A percentile compares a stretch with the other conserved stretches of the same genome.
phyloP scores from a whole-genome alignment of 768 basidiomycete genomes.

The Amyloporia xantha region DNA sequence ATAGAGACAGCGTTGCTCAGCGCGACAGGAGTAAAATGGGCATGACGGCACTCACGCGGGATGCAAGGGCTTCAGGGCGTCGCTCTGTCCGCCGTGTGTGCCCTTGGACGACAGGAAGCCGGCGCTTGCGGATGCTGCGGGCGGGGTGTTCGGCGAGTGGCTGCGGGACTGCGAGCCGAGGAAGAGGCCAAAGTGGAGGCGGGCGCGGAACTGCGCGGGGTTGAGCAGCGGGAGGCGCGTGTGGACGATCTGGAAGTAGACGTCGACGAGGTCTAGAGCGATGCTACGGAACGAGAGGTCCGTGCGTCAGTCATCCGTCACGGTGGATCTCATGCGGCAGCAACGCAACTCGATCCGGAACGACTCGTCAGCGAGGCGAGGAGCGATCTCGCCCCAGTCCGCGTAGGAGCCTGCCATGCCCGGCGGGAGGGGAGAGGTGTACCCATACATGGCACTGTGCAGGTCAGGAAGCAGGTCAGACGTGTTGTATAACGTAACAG shows the following conservation, averaged over 20 bases:
- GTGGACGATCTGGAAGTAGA: conserved; percentile 91
- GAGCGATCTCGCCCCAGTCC: conserved; percentile 71
- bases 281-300: conserved; percentile 47
- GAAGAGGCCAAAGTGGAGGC: conserved; percentile 39
- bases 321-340: background rate
- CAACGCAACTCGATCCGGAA: conserved; percentile 67
- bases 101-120: conserved; percentile 11
- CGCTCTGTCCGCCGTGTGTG: conserved; percentile 9
- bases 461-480: conserved; percentile 5
- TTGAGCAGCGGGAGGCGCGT: conserved; percentile 84
- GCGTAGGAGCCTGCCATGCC: conserved; percentile 35
- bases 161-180: conserved; percentile 11
- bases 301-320: conserved; percentile 10
- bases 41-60: conserved; percentile 20
- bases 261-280: conserved; percentile 88
- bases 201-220: conserved; percentile 71
- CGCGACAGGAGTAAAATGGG: background rate
- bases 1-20: conserved; percentile 1
- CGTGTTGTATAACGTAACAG: background rate
- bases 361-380: conserved; percentile 61
- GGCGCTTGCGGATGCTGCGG: conserved; percentile 9
- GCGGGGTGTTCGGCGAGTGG: conserved; percentile 16
- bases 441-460: background rate
- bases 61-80: conserved; percentile 18
- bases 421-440: background rate